Percentiles rank a stretch among this genome's conserved stretches.
These are phyloP conservation scores for Tolypocladium tundrense DNA, from an alignment of 2,329 filamentous ascomycete genomes.

Conservation along the genomic window DNA sequence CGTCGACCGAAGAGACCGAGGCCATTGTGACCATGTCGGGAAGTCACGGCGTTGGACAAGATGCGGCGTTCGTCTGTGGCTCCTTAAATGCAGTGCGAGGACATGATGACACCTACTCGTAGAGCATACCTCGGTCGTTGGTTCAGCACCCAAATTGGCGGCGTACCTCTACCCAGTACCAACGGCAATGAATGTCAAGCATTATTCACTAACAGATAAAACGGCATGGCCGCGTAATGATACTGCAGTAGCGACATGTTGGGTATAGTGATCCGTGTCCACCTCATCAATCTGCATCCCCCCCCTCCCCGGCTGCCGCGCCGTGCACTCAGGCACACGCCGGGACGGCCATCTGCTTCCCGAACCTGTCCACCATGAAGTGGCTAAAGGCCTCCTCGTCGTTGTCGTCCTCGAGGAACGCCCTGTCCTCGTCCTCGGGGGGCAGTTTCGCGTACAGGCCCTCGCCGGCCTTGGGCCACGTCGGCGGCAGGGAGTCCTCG, in stretches of 20 bases:
- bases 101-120: background rate
- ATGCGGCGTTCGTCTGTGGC: no score
- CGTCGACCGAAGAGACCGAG: no score
- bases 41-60: no score
- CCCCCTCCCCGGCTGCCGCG: background rate
- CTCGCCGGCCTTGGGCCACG: slow-evolving; percentile 28
- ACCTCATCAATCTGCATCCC: background rate
- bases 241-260: background rate
- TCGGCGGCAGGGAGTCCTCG: slow-evolving; percentile 22
- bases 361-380: slow-evolving; percentile 27
- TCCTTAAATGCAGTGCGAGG: background rate
- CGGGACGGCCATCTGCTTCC: slow-evolving; percentile 24
- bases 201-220: background rate
- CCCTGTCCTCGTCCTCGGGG: slow-evolving; percentile 26
- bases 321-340: slow-evolving; percentile 12
- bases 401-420: slow-evolving; percentile 25
- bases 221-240: background rate
- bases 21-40: no score
- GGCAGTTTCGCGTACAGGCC: slow-evolving; percentile 28
- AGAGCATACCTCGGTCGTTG: no score
- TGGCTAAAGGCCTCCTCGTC: slow-evolving; percentile 34
- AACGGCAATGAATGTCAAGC: background rate
- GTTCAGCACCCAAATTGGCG: background rate
- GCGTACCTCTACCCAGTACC: background rate
- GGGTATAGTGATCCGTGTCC: background rate